These are phyloP conservation scores for Lentithecium fluviatile DNA, from an alignment of 495 filamentous ascomycete species.

Conservation along the genomic window DNA sequence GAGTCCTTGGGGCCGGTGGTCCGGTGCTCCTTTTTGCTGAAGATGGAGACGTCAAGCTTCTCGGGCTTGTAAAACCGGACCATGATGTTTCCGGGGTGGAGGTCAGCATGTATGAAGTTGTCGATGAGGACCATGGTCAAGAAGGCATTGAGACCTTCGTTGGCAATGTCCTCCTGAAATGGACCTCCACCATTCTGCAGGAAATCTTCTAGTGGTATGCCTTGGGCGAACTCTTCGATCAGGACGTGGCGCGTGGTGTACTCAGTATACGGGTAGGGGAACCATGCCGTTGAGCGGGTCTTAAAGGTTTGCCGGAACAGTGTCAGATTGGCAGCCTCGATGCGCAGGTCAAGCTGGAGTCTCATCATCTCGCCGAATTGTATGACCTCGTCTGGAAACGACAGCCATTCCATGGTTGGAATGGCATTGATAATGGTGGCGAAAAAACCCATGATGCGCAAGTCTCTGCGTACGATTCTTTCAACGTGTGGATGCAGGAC, in stretches of 20 bases:
- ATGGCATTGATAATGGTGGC: slow-evolving; percentile 79
- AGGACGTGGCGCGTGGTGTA: slow-evolving; percentile 90
- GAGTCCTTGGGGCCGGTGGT: slow-evolving; percentile 37
- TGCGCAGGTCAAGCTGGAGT: slow-evolving; percentile 89
- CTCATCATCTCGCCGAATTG: slow-evolving; percentile 99
- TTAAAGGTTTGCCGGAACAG: slow-evolving; percentile 91
- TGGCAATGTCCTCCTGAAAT: slow-evolving; percentile 90
- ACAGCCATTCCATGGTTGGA: slow-evolving; percentile 96
- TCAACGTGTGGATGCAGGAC: slow-evolving; percentile 93
- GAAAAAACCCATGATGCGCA: slow-evolving; percentile 93
- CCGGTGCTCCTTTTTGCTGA: slow-evolving; percentile 46
- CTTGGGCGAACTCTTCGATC: slow-evolving; percentile 93
- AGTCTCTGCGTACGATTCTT: slow-evolving; percentile 79
- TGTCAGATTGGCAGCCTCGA: slow-evolving; percentile 86
- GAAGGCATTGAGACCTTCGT: slow-evolving; percentile 97
- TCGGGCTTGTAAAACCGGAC: slow-evolving; percentile 93
- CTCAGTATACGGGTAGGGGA: slow-evolving; percentile 87
- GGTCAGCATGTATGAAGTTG: slow-evolving; percentile 97
- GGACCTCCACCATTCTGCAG: slow-evolving; percentile 86
- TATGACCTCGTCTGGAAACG: slow-evolving; percentile 86
- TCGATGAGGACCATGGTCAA: slow-evolving; percentile 96
- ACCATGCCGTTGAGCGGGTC: slow-evolving; percentile 86
- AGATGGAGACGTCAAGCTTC: slow-evolving; percentile 62
- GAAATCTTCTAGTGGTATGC: slow-evolving; percentile 87
- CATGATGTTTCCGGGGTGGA: slow-evolving; percentile 99